Conservation (phyloP, 345 rosid genomes). For the Eucalyptus sp. region DNA sequence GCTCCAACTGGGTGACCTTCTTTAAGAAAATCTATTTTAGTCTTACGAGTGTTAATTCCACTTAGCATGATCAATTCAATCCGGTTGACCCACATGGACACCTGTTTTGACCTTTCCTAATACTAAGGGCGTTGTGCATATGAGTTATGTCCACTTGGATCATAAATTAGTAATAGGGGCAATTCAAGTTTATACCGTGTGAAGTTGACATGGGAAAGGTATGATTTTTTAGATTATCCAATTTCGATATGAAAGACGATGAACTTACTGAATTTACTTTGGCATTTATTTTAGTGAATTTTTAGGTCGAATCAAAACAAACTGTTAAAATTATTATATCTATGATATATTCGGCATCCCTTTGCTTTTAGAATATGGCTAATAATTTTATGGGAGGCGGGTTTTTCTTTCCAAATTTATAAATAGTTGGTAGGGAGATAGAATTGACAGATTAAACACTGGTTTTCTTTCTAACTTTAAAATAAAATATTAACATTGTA, state of each 20-base stretch:
- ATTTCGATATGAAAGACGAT: not conserved
- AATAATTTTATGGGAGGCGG: not conserved
- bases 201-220: not conserved
- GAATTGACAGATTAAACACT: not conserved
- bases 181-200: accelerated
- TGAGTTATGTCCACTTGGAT: not conserved
- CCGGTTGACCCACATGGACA: not conserved
- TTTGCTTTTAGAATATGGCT: not conserved
- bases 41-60: not conserved
- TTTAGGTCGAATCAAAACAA: not conserved
- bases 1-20: not conserved
- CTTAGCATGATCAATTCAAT: not conserved
- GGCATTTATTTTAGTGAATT: not conserved
- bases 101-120: not conserved
- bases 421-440: not conserved
- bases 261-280: not conserved
- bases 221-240: not conserved
- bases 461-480: not conserved
- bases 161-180: not conserved
- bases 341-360: not conserved
- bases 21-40: not conserved
- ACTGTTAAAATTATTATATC: not conserved
- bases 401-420: not conserved
- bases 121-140: not conserved
- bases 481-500: not conserved